Percentiles rank a stretch among this genome's conserved stretches.
Evolutionary conservation across 83 land plant species (phyloP).

Genomic region (Isoetes engelmannii): DNA sequence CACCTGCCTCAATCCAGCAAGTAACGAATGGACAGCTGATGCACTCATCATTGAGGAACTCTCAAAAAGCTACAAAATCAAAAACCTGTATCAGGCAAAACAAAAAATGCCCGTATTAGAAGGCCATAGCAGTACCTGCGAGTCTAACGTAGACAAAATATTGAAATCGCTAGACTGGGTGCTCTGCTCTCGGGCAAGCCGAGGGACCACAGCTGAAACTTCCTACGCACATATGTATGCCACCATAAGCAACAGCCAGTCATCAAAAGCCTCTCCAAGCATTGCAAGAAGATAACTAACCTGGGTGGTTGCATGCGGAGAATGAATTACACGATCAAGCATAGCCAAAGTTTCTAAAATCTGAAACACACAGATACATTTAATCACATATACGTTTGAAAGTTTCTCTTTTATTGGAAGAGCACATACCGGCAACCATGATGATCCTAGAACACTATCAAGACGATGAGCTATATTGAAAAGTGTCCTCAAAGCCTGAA

Average conservation of each 20-base stretch:
- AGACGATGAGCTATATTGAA: slow-evolving; percentile 93
- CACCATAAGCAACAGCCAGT: background rate
- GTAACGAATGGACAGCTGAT: slow-evolving; percentile 71
- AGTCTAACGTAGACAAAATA: slow-evolving; percentile 81
- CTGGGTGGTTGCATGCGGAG: slow-evolving; percentile 97
- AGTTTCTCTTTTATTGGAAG: background rate
- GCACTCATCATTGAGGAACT: slow-evolving; percentile 83
- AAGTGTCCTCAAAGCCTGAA: slow-evolving; percentile 89
- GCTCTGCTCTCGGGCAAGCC: slow-evolving; percentile 61
- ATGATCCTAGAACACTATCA: slow-evolving; percentile 81
- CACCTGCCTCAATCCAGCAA: slow-evolving; percentile 64
- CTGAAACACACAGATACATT: slow-evolving; percentile 22
- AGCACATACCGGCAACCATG: slow-evolving; percentile 77
- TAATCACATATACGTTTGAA: background rate
- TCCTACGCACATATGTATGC: slow-evolving; percentile 39
- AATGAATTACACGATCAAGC: slow-evolving; percentile 84
- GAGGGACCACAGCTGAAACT: slow-evolving; percentile 57
- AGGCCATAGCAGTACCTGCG: slow-evolving; percentile 52
- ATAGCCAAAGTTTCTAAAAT: slow-evolving; percentile 90
- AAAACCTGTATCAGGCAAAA: slow-evolving; percentile 1
- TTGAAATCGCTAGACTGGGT: slow-evolving; percentile 79
- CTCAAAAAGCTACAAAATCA: slow-evolving; percentile 61
- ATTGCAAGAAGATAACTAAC: slow-evolving; percentile 22
- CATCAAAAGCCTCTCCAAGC: background rate
- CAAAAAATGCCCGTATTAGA: background rate